Base-by-base conservation (phyloP, 2,329 filamentous ascomycete species). In the Penicillium sp. region DNA sequence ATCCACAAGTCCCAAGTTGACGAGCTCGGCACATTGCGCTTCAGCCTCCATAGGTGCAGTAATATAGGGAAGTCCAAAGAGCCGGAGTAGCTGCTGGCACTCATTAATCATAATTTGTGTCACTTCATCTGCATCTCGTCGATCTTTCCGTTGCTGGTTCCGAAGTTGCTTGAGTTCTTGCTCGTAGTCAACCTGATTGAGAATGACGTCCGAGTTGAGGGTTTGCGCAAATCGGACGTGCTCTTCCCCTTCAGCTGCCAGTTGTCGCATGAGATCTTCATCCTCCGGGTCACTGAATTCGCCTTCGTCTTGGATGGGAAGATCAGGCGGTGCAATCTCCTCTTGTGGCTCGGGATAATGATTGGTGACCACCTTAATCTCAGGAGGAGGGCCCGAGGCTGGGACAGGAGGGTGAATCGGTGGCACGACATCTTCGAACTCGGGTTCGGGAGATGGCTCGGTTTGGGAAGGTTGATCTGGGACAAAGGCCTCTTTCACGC, bases 11-110 rank as follows among this genome's bases (percentile, higher is more conserved):
- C 92, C 92, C 0, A 98, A 82, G 0, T 80, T 80, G 0, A 99
- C 93, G 4, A 99, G 85, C 77, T 97, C 91, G 0, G 95, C 95
- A 72, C 95, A 99, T 75, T 99, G 95, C 0, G 95, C 95, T 82
- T 99, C 95, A 0, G 95, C 95, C 83, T 99, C 95, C 95, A 98
- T 98, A 0, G 96, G 96, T 0, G 95, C 95, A 0, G 94, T 99
- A 68, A 99, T 89, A 73, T 99, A 99, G 0, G 95, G 95, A 11
- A 99, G 86, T 0, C 95, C 95, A 75, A 99, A 99, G 8, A 97
- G 85, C 5, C 88, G 85, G 22, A 99, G 85, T 0, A 99, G 84
- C 49, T 95, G 89, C 74, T 99, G 95, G 65, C 95, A 98, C 77
- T 99, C 96, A 0, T 89, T 87, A 43, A 98, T 88, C 95, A 99